Conservation (phyloP, 495 filamentous ascomycete species). For the Lepidopterella palustris region DNA sequence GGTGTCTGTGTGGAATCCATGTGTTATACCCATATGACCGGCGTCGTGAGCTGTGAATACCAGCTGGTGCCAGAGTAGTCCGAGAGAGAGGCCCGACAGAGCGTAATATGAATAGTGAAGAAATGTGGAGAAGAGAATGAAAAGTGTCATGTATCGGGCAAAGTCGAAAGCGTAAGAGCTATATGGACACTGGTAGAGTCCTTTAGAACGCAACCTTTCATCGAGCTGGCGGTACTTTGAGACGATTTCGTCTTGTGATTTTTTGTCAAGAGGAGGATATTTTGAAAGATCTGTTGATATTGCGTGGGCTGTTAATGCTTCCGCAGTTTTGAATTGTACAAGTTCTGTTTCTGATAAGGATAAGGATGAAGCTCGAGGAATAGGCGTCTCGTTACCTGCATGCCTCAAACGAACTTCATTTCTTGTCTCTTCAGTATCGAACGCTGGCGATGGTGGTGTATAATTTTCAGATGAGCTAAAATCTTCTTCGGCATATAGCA, state of each 20-base stretch:
- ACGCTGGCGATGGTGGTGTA: background rate
- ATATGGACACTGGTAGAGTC: constrained; percentile 84
- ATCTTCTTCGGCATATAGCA: background rate
- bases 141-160: constrained; percentile 69
- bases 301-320: constrained; percentile 31
- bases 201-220: constrained; percentile 61
- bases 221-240: constrained; percentile 72
- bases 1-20: constrained; percentile 76
- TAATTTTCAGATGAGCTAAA: too few species aligned
- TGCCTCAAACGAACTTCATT: too few species aligned
- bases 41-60: constrained; percentile 95
- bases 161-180: constrained; percentile 69
- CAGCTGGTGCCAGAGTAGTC: constrained; percentile 89
- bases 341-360: constrained; percentile 24
- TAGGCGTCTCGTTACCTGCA: too few species aligned
- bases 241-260: constrained; percentile 71
- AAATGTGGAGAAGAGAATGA: constrained; percentile 54
- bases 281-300: constrained; percentile 67
- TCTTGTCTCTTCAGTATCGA: background rate
- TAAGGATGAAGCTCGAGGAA: constrained; percentile 8
- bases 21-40: constrained; percentile 96
- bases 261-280: constrained; percentile 72
- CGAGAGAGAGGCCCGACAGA: constrained; percentile 67
- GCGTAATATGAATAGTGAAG: constrained; percentile 68
- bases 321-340: constrained; percentile 37